Base-by-base conservation (phyloP, 108 stramenopile genomes). In the Halocafeteria seosinensis region DNA sequence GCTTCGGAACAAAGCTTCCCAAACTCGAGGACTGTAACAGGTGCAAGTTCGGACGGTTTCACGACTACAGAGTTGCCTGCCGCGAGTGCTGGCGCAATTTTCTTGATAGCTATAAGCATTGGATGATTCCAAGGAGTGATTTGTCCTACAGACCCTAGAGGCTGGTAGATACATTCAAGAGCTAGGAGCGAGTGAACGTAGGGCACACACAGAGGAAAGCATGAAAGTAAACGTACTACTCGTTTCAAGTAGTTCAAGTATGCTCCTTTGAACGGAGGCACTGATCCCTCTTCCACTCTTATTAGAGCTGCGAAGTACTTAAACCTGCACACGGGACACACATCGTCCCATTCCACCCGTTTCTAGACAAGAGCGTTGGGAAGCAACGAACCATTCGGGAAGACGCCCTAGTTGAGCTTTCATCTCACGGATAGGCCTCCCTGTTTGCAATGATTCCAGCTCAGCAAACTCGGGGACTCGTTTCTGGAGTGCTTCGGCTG, bases 21-120 rank as follows among this genome's bases (percentile, higher is more conserved):
- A 37, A 81, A 37, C 27, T 72, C 29, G 0, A 78, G 64, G 26
- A 73, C 73, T 2, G 75, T 62, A 33, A 88, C 65, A 0, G 92
- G 92, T 50, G 88, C 86, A 35, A 83, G 42, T 68, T 88, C 89
- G 34, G 83, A 83, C 8, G 92, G 92, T 69, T 94, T 94, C 26
- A 90, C 73, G 5, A 94, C 81, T 1, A 82, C 81, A 11, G 85
- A 76, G 75, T 87, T 88, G 3, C 92, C 92, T 0, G 88, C 86
- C 12, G 84, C 88, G 36, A 94, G 68, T 0, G 89, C 89, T 12
- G 92, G 92, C 28, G 77, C 74, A 38, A 81, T 25, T 60, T 81
- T 81, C 63, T 71, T 38, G 34, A 87, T 29, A n/a, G 84, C 82
- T 64, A 90, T 70, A 4, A 89, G 66, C 34, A 88, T 62, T 55